These are phyloP conservation scores for Tylopilus vinaceipallidus DNA, from an alignment of 768 basidiomycete genomes.

Conservation along the genomic window DNA sequence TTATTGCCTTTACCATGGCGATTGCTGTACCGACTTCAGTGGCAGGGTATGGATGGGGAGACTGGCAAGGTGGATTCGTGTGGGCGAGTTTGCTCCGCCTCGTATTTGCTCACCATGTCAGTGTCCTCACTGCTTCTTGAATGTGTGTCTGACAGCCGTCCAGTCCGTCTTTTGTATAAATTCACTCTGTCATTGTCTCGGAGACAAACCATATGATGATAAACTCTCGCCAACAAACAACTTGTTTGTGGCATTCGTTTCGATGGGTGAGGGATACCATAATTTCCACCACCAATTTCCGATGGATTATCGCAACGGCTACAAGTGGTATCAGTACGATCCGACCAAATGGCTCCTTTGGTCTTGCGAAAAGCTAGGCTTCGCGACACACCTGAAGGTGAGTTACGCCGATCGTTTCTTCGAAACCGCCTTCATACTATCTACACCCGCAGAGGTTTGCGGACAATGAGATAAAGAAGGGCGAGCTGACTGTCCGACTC, in stretches of 20 bases:
- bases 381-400: slow-evolving; percentile 52
- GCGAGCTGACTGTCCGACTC: slow-evolving; percentile 87
- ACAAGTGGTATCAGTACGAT: slow-evolving; percentile 85
- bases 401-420: not conserved
- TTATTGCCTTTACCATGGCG: slow-evolving; percentile 62
- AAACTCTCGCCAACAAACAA: slow-evolving; percentile 89
- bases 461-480: slow-evolving; percentile 72
- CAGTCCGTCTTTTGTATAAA: slow-evolving; percentile 93
- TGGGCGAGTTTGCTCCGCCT: slow-evolving; percentile 49
- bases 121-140: slow-evolving; percentile 27
- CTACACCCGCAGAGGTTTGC: slow-evolving; percentile 42
- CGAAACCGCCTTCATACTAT: slow-evolving; percentile 14
- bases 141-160: not conserved
- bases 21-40: slow-evolving; percentile 61
- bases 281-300: slow-evolving; percentile 96
- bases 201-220: slow-evolving; percentile 86
- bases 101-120: slow-evolving; percentile 79
- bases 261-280: slow-evolving; percentile 94
- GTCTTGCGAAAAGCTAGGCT: slow-evolving; percentile 43
- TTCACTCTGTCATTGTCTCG: slow-evolving; percentile 92
- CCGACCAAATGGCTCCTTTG: slow-evolving; percentile 86
- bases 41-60: slow-evolving; percentile 20
- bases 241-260: slow-evolving; percentile 78
- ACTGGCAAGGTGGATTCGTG: slow-evolving; percentile 26
- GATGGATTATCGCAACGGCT: slow-evolving; percentile 92